Conservation (phyloP, 2,329 filamentous ascomycete genomes). For the Nemania bipapillata region DNA sequence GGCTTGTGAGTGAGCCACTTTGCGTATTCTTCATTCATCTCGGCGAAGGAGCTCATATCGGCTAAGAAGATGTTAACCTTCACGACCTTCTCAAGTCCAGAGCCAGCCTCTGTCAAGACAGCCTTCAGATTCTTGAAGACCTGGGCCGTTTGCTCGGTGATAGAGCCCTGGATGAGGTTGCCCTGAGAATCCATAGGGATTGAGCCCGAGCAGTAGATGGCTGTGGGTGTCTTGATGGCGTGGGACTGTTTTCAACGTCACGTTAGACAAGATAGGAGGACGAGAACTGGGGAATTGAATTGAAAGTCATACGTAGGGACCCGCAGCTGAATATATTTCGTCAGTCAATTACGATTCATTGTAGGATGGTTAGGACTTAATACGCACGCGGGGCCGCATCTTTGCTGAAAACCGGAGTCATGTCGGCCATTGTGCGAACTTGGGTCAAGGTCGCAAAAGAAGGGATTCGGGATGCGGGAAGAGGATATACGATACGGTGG, state of each 20-base stretch:
- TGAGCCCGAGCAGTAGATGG: conserved; percentile 76
- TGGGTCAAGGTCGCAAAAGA: conserved; percentile 47
- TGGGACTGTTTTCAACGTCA: conserved; percentile 62
- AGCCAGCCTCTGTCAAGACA: conserved; percentile 84
- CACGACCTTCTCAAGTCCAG: conserved; percentile 80
- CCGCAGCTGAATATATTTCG: conserved; percentile 60
- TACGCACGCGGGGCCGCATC: conserved; percentile 68
- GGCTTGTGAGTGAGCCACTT: conserved; percentile 87
- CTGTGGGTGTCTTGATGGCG: conserved; percentile 72
- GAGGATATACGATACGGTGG: conserved; percentile 6
- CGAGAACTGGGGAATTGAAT: neutral
- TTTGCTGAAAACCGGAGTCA: conserved; percentile 65
- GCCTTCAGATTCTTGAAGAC: conserved; percentile 82
- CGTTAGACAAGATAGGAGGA: conserved; percentile 21
- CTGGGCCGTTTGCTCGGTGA: conserved; percentile 70
- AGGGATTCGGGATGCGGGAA: conserved; percentile 34
- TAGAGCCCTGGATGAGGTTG: conserved; percentile 67
- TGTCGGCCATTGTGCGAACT: conserved; percentile 60
- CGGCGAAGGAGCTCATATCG: conserved; percentile 88
- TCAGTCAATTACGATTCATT: conserved; percentile 37
- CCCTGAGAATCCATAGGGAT: conserved; percentile 74
- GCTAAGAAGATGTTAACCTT: conserved; percentile 93
- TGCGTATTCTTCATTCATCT: conserved; percentile 87
- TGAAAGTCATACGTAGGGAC: conserved; percentile 67
- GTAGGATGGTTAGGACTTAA: neutral